Evolutionary conservation across 1,284 basidiomycete genomes (phyloP).

Genomic region (Papiliotrema terrestris): DNA sequence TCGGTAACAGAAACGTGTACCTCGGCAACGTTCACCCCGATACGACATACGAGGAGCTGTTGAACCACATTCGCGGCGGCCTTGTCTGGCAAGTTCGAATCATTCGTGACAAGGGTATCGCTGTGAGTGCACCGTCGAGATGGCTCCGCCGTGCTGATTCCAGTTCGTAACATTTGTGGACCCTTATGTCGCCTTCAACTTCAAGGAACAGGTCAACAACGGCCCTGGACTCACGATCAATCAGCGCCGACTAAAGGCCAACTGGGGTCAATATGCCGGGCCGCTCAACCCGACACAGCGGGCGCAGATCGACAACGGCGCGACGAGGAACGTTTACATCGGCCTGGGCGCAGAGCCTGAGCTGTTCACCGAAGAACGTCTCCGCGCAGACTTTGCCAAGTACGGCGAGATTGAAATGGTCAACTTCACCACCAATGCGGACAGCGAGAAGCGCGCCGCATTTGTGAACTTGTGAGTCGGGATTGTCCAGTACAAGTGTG

Average conservation of each 20-base stretch:
- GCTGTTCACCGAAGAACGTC: constrained; percentile 74
- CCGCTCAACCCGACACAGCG: constrained; percentile 70
- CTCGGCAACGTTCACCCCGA: constrained; percentile 91
- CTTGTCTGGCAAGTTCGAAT: constrained; percentile 79
- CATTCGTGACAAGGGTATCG: constrained; percentile 91
- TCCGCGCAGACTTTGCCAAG: constrained; percentile 84
- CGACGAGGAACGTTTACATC: constrained; percentile 91
- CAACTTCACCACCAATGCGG: constrained; percentile 87
- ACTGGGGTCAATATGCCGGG: constrained; percentile 90
- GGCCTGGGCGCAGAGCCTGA: constrained; percentile 91
- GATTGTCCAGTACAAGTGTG: not conserved
- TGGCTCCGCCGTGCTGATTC: not conserved
- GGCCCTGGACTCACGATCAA: constrained; percentile 83
- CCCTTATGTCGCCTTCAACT: constrained; percentile 80
- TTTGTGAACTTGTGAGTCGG: constrained; percentile 75
- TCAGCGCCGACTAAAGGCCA: constrained; percentile 85
- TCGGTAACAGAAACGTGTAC: constrained; percentile 80
- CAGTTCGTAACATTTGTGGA: constrained; percentile 90
- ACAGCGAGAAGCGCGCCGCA: constrained; percentile 95
- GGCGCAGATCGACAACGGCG: constrained; percentile 81
- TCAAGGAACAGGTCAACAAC: constrained; percentile 84
- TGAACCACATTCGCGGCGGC: constrained; percentile 88
- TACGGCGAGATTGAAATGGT: constrained; percentile 90
- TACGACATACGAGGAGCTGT: constrained; percentile 84
- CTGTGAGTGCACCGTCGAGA: constrained; percentile 54